Conservation (phyloP, 306 rosid species). For the Gastrolobium bilobum region DNA sequence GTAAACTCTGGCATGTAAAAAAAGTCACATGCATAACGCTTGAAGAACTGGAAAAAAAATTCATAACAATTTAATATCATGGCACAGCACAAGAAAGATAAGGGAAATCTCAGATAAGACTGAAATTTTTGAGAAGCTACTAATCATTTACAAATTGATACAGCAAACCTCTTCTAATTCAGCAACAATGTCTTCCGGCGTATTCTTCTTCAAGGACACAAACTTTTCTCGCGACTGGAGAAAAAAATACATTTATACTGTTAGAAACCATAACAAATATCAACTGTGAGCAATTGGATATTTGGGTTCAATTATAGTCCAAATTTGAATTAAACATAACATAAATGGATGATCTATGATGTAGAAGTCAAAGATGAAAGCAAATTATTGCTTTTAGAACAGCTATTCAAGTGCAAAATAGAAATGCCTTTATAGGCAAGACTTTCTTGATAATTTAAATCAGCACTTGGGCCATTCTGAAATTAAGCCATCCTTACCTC, state of each 20-base stretch:
- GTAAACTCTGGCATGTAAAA: slow-evolving; percentile 27
- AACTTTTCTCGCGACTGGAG: slow-evolving; percentile 90
- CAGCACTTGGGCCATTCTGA: slow-evolving; percentile 4
- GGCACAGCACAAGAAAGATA: slow-evolving; percentile 16
- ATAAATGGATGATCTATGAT: slow-evolving; percentile 27
- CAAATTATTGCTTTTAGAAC: slow-evolving; percentile 34
- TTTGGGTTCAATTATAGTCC: slow-evolving; percentile 33
- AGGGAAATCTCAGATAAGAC: slow-evolving; percentile 23
- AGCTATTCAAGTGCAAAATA: slow-evolving; percentile 15
- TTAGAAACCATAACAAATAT: slow-evolving; percentile 40
- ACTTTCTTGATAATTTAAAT: slow-evolving; percentile 33
- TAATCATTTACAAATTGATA: slow-evolving; percentile 48
- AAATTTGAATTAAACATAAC: slow-evolving; percentile 17
- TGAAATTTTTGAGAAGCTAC: slow-evolving; percentile 6
- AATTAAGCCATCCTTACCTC: slow-evolving; percentile 34
- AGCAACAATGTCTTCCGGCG: slow-evolving; percentile 85
- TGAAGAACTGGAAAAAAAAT: background rate
- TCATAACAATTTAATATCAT: slow-evolving; percentile 25
- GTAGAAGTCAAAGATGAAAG: slow-evolving; percentile 25
- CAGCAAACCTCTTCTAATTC: slow-evolving; percentile 88
- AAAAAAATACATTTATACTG: slow-evolving; percentile 34
- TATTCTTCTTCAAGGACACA: slow-evolving; percentile 90
- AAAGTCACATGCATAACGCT: background rate
- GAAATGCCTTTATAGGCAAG: slow-evolving; percentile 1
- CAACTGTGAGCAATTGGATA: slow-evolving; percentile 16